These are phyloP conservation scores for Hibiscus mutabilis DNA, from an alignment of 345 rosid species.

Conservation along the genomic window DNA sequence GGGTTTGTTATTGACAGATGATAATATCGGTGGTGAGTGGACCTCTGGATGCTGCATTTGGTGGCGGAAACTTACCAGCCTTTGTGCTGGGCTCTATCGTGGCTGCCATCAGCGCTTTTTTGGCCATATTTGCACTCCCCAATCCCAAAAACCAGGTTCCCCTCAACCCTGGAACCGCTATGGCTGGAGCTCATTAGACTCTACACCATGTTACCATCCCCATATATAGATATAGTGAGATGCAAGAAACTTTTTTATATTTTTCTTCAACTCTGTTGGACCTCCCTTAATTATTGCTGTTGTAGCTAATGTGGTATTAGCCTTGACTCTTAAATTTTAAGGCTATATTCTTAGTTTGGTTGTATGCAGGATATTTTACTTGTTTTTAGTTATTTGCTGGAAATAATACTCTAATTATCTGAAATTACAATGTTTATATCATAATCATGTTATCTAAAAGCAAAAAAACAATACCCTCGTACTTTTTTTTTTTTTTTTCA, in stretches of 20 bases:
- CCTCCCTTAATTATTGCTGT: not conserved
- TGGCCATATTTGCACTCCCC: slow-evolving; percentile 10
- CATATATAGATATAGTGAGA: not conserved
- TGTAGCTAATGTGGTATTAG: not conserved
- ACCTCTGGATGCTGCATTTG: slow-evolving; percentile 57
- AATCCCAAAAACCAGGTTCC: slow-evolving; percentile 6
- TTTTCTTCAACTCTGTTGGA: not conserved
- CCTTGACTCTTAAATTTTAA: not conserved
- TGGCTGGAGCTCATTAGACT: not conserved
- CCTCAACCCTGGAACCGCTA: not conserved
- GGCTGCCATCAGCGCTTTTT: slow-evolving; percentile 2
- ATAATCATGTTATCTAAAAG: too few relatives aligned
- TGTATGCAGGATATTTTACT: not conserved
- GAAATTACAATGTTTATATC: not conserved
- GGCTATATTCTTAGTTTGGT: not conserved
- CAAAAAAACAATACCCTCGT: too few relatives aligned
- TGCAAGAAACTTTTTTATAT: not conserved
- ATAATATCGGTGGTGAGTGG: slow-evolving; percentile 59
- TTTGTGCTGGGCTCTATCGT: slow-evolving; percentile 9
- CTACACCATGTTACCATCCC: not conserved
- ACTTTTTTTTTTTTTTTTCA: too few relatives aligned
- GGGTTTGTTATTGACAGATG: slow-evolving; percentile 35
- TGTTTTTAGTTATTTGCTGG: not conserved
- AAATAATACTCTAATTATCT: not conserved
- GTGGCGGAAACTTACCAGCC: slow-evolving; percentile 56